A percentile compares a stretch with the other conserved stretches of the same genome.
Conservation (phyloP, 164 flowering plant species). For the Magnolia changhungtana region DNA sequence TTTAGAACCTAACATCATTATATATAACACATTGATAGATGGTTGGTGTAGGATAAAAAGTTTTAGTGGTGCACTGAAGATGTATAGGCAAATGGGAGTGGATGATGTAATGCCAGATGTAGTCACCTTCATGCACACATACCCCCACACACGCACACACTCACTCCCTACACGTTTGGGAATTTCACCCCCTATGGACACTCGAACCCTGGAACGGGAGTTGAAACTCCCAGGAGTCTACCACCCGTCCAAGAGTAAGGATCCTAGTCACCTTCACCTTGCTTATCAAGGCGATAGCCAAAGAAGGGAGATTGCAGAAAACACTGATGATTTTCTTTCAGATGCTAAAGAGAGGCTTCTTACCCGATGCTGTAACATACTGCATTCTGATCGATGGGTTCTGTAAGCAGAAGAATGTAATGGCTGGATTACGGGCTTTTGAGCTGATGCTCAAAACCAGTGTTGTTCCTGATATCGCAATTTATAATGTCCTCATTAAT, state of each 20-base stretch:
- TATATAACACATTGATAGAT: conserved; percentile 43
- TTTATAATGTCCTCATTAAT: conserved; percentile 43
- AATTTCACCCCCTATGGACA: too few relatives aligned
- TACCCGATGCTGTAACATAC: conserved; percentile 38
- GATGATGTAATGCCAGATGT: conserved; percentile 35
- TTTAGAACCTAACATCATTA: conserved; percentile 29
- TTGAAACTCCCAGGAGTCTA: too few relatives aligned
- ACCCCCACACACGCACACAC: too few relatives aligned
- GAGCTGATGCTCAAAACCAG: conserved; percentile 32
- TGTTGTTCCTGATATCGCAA: conserved; percentile 38
- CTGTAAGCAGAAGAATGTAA: conserved; percentile 31
- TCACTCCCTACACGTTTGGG: too few relatives aligned
- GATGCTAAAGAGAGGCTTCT: conserved; percentile 38
- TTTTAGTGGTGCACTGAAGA: conserved; percentile 27
- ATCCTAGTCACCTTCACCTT: conserved; percentile 38
- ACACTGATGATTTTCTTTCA: conserved; percentile 44
- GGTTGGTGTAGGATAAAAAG: conserved; percentile 37
- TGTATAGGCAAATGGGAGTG: conserved; percentile 25
- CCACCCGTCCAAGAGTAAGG: too few relatives aligned
- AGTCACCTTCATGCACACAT: too few relatives aligned
- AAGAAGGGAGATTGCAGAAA: conserved; percentile 22
- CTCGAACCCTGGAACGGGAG: too few relatives aligned
- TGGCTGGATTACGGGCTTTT: conserved; percentile 24
- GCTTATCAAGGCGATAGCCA: conserved; percentile 27
- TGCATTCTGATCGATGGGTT: conserved; percentile 43